Percentiles rank a stretch among this genome's conserved stretches.
These are phyloP conservation scores for Emergomyces orientalis DNA, from an alignment of 2,329 filamentous ascomycete species.

Conservation along the genomic window DNA sequence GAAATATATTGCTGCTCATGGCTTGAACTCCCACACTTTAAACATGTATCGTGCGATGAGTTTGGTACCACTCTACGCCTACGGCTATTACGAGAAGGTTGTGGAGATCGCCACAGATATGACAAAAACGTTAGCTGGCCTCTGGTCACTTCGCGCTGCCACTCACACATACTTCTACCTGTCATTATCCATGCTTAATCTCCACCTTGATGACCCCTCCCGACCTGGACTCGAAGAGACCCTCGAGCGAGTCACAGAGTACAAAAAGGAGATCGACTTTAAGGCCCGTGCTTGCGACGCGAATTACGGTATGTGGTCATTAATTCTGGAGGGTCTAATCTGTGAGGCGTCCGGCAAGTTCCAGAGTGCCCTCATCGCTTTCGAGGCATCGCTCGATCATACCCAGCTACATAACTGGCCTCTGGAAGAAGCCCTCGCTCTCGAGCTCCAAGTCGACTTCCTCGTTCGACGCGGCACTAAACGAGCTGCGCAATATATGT, in stretches of 20 bases:
- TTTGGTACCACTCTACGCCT: constrained; percentile 40
- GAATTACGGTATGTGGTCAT: constrained; percentile 52
- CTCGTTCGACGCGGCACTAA: constrained; percentile 48
- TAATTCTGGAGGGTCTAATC: constrained; percentile 48
- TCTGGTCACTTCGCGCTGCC: constrained; percentile 40
- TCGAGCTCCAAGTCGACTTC: constrained; percentile 54
- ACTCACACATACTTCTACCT: constrained; percentile 40
- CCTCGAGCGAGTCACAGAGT: constrained; percentile 40
- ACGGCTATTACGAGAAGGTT: constrained; percentile 38
- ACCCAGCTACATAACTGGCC: constrained; percentile 49
- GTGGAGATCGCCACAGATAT: constrained; percentile 36
- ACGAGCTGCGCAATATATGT: constrained; percentile 48
- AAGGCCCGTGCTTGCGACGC: constrained; percentile 46
- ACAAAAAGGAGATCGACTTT: constrained; percentile 45
- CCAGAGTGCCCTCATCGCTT: constrained; percentile 36
- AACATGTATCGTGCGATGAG: constrained; percentile 47
- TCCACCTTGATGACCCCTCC: constrained; percentile 36
- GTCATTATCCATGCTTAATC: constrained; percentile 34
- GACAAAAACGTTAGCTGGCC: constrained; percentile 32
- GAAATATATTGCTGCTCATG: constrained; percentile 43
- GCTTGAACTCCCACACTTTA: constrained; percentile 32
- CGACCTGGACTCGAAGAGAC: constrained; percentile 38
- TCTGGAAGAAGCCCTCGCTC: constrained; percentile 50
- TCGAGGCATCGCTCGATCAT: constrained; percentile 49
- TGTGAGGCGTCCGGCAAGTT: constrained; percentile 42